These are phyloP conservation scores for Cyberlindnera americana DNA, from an alignment of 805 yeast genomes.

Conservation along the genomic window DNA sequence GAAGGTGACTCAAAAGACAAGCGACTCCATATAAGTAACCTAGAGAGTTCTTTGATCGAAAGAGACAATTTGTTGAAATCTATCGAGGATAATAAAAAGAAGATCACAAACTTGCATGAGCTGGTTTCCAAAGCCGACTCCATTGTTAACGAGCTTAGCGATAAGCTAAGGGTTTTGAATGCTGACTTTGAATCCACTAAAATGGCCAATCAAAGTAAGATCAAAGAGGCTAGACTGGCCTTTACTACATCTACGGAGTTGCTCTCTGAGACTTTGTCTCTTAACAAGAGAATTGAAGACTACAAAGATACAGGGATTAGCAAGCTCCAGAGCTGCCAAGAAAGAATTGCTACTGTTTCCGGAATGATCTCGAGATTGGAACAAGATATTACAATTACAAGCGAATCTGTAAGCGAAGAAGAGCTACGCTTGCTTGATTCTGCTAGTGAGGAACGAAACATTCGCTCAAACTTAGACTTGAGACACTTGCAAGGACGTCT, in stretches of 20 bases:
- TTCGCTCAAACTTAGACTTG: slow-evolving; percentile 62
- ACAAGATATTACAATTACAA: slow-evolving; percentile 26
- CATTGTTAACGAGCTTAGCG: slow-evolving; percentile 17
- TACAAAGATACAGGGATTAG: not conserved
- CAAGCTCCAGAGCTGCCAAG: slow-evolving; percentile 5
- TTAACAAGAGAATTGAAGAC: slow-evolving; percentile 35
- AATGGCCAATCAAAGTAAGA: not conserved
- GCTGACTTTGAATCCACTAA: slow-evolving; percentile 1
- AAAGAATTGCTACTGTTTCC: slow-evolving; percentile 18
- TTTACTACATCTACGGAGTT: not conserved
- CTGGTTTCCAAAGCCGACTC: slow-evolving; percentile 21
- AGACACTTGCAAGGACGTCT: slow-evolving; percentile 42
- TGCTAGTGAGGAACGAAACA: slow-evolving; percentile 55
- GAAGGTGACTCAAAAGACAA: slow-evolving; percentile 53
- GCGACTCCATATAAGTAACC: slow-evolving; percentile 45
- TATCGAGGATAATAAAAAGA: slow-evolving; percentile 34
- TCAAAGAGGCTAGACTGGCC: not conserved
- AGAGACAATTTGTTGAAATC: slow-evolving; percentile 37
- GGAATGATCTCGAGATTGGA: slow-evolving; percentile 25
- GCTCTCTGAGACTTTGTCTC: slow-evolving; percentile 23
- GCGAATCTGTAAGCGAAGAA: slow-evolving; percentile 29
- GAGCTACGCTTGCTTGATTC: slow-evolving; percentile 52
- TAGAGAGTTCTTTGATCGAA: slow-evolving; percentile 51
- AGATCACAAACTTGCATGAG: slow-evolving; percentile 25
- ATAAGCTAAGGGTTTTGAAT: slow-evolving; percentile 19